These are phyloP conservation scores for Fusarium bactridioides DNA, from an alignment of 2,329 filamentous ascomycete genomes.

Conservation along the genomic window DNA sequence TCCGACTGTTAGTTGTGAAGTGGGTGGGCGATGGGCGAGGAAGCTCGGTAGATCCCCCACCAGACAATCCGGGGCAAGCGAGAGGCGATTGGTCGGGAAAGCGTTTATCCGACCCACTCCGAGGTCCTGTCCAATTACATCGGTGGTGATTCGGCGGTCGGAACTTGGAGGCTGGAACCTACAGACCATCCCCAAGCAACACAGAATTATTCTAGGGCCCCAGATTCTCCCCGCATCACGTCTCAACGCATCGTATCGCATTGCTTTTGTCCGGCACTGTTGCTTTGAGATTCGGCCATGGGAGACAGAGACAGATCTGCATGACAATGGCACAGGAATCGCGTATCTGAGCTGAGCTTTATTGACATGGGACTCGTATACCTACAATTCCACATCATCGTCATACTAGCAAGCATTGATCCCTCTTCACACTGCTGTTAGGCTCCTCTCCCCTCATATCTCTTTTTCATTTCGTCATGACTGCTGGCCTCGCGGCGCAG, in stretches of 20 bases:
- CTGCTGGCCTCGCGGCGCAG: constrained; percentile 34
- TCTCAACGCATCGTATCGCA: constrained; percentile 9
- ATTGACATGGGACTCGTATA: constrained; percentile 36
- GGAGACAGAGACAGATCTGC: not conserved
- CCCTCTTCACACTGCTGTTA: not conserved
- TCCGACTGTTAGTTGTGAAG: not conserved
- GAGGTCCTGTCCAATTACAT: constrained; percentile 21
- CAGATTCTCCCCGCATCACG: constrained; percentile 37
- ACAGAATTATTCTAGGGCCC: constrained; percentile 35
- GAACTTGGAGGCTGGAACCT: constrained; percentile 24
- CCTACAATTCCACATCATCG: not conserved
- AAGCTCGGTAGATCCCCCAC: constrained; percentile 29
- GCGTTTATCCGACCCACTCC: constrained; percentile 36
- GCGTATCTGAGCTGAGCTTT: constrained; percentile 18
- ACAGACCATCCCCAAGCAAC: constrained; percentile 20
- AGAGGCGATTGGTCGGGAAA: constrained; percentile 35
- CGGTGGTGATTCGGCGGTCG: constrained; percentile 11
- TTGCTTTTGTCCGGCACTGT: not conserved
- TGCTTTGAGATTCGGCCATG: constrained; percentile 10
- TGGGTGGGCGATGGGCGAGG: constrained; percentile 2
- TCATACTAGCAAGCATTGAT: constrained; percentile 27
- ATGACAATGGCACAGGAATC: constrained; percentile 26
- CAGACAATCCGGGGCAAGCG: constrained; percentile 5
- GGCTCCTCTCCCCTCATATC: not conserved
- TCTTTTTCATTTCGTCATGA: constrained; percentile 33